These are phyloP conservation scores for Hymenoscyphus linearis DNA, from an alignment of 2,329 filamentous ascomycete genomes.

Conservation along the genomic window DNA sequence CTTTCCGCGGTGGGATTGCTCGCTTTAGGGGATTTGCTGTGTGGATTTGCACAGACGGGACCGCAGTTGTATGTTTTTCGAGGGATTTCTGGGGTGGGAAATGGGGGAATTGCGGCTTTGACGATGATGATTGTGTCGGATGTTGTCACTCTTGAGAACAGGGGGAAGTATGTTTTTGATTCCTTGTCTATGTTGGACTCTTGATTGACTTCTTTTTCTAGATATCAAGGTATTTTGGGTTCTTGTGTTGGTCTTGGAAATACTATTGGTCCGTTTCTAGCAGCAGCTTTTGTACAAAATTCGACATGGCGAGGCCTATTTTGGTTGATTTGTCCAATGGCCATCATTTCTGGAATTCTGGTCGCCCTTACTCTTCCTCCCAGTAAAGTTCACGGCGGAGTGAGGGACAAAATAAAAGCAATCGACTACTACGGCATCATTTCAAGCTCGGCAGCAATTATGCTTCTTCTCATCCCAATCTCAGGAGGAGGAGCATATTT, in stretches of 20 bases:
- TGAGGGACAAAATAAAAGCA: slow-evolving; percentile 44
- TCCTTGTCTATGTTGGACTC: background rate
- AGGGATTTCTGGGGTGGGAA: slow-evolving; percentile 54
- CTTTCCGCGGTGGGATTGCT: slow-evolving; percentile 48
- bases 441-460: slow-evolving; percentile 48
- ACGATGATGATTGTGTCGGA: slow-evolving; percentile 59
- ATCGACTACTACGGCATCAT: slow-evolving; percentile 57
- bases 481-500: slow-evolving; percentile 56
- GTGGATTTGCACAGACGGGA: slow-evolving; percentile 49
- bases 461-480: slow-evolving; percentile 58
- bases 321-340: slow-evolving; percentile 48
- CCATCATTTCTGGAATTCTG: slow-evolving; percentile 40
- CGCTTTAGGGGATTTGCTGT: slow-evolving; percentile 52
- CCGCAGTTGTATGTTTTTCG: slow-evolving; percentile 58
- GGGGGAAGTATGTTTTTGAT: slow-evolving; percentile 43
- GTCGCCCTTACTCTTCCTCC: slow-evolving; percentile 47
- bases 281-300: slow-evolving; percentile 35
- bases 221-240: slow-evolving; percentile 40
- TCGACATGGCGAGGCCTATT: slow-evolving; percentile 41
- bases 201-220: slow-evolving; percentile 19
- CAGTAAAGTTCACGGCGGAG: slow-evolving; percentile 42
- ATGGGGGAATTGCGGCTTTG: slow-evolving; percentile 54
- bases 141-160: slow-evolving; percentile 51
- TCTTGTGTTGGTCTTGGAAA: slow-evolving; percentile 39
- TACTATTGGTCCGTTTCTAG: slow-evolving; percentile 40